Base-by-base conservation (phyloP, 1,284 basidiomycete species). In the Ustilago sp. region DNA sequence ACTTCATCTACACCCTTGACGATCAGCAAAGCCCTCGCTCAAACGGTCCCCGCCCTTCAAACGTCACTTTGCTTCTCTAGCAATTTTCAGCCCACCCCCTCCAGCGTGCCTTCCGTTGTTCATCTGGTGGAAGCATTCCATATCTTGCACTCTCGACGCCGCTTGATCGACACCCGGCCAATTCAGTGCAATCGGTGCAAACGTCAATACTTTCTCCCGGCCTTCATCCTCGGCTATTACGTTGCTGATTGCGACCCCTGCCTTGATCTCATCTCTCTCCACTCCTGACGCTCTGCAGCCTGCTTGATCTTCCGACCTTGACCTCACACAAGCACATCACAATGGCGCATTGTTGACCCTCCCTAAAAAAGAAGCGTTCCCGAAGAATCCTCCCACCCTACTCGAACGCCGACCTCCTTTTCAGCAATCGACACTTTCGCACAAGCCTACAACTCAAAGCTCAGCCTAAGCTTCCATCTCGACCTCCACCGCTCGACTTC, bases 271-370 rank as follows among this genome's bases (percentile, higher is more conserved):
- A 45, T 45, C 43, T 45, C n/a, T 11, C n/a, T 45, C 43, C n/a
- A n/a, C 56, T 54, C 59, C 53, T 61, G 28, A 61, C 53, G 28
- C 32, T 54, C 39, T 61, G 65, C 65, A 47, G 45, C 4, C 11
- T 53, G 38, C 1, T 58, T 51, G 39, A 34, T 17, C 19, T 45
- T n/a, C 43, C n/a, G n/a, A 28, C 34, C 39, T 36, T 67, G 54
- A 52, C 47, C n/a, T 54, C 39, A 38, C 38, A 43, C 28, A 34
- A 28, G 31, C 19, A 36, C 35, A 4, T 48, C 35, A 54, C 15
- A 11, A 70, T 65, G 68, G 28, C 61, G 52, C 54, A 19, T 60
- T 63, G 31, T 52, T 36, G 31, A 17, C 8, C 35, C 43, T 63
- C 23, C 3, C 23, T 28, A 28, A 28, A 41, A 55, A 34, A n/a